Evolutionary conservation across 169 alveolate genomes (phyloP).

Genomic region (Eimeria maxima): DNA sequence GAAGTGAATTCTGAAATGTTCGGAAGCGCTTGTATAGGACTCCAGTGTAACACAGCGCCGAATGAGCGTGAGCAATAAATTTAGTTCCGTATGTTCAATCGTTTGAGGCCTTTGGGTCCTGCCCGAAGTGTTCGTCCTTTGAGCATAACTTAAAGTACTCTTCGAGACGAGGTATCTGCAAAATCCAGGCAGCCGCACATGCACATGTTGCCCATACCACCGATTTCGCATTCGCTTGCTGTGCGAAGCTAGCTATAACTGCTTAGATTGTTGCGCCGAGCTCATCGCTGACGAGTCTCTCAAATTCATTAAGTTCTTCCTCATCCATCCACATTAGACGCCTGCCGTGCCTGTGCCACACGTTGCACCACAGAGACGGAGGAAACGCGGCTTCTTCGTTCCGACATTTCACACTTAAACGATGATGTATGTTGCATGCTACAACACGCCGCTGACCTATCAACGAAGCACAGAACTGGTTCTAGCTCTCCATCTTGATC

Average conservation of each 20-base stretch:
- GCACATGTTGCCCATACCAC: background rate
- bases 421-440: background rate
- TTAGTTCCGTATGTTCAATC: background rate
- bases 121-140: background rate
- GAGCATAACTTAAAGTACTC: conserved; percentile 56
- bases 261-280: background rate
- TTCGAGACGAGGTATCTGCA: conserved; percentile 75
- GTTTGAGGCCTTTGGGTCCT: background rate
- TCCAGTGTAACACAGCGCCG: background rate
- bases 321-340: conserved; percentile 83
- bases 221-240: background rate
- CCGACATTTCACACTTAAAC: background rate
- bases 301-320: conserved; percentile 81
- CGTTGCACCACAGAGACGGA: background rate
- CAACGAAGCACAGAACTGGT: conserved; percentile 84
- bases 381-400: background rate
- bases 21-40: background rate
- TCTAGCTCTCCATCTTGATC: conserved; percentile 84
- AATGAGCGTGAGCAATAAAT: background rate
- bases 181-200: background rate
- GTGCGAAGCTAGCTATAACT: background rate
- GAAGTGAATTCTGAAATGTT: background rate
- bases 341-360: conserved; percentile 72
- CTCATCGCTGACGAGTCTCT: conserved; percentile 76
- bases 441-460: conserved; percentile 56